A percentile compares a stretch with the other conserved stretches of the same genome.
These are phyloP conservation scores for Aquilaria sinensis DNA, from an alignment of 345 rosid genomes.

Conservation along the genomic window DNA sequence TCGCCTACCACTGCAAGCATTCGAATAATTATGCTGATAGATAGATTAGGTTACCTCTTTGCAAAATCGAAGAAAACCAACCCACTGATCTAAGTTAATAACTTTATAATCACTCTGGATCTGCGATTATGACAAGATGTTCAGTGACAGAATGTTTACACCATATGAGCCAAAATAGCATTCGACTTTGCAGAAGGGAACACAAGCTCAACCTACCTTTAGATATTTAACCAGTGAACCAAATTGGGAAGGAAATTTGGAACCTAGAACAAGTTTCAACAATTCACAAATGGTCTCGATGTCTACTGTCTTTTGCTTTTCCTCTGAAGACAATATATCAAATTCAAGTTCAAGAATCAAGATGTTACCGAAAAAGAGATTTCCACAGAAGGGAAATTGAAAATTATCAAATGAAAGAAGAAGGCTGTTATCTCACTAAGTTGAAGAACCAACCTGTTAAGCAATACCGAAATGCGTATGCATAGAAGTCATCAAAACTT, in stretches of 20 bases:
- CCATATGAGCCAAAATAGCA: not conserved
- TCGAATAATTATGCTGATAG: no score
- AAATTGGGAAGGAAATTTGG: conserved; percentile 28
- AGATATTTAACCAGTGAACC: conserved; percentile 37
- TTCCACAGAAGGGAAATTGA: not conserved
- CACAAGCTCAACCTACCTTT: conserved; percentile 23
- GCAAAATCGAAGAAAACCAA: conserved; percentile 43
- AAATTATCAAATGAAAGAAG: not conserved
- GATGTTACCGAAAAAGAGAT: not conserved
- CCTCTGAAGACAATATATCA: conserved; percentile 32
- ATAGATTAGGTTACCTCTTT: conserved; percentile 29
- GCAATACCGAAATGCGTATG: conserved; percentile 43
- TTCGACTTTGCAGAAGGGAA: conserved; percentile 3
- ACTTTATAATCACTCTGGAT: conserved; percentile 47
- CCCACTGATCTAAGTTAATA: conserved; percentile 53
- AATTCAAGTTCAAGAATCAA: not conserved
- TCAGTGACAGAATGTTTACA: not conserved
- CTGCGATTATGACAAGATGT: conserved; percentile 16
- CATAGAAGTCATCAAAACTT: conserved; percentile 34
- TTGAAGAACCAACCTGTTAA: conserved; percentile 37
- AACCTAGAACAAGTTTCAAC: conserved; percentile 38
- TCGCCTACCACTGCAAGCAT: not conserved
- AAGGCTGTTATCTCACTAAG: conserved; percentile 3
- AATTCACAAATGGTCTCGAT: conserved; percentile 46
- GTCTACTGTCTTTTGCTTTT: conserved; percentile 45